Conservation (phyloP, 768 basidiomycete species). For the Dioszegia aurantiaca region DNA sequence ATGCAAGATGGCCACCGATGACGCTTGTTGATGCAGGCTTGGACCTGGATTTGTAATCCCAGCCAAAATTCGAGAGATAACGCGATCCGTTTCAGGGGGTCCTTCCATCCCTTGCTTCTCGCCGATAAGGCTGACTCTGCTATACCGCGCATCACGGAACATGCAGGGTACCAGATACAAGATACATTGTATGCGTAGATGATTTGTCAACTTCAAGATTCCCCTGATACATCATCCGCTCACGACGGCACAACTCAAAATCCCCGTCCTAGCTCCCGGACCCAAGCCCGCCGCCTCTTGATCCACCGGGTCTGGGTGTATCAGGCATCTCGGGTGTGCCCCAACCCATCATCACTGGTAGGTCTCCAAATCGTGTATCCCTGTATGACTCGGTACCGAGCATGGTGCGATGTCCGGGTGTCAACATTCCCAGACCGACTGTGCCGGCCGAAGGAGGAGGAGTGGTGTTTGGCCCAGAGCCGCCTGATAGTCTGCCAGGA, state of each 20-base stretch:
- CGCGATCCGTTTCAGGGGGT: not conserved
- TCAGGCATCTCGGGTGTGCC: conserved; percentile 20
- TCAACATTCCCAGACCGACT: conserved; percentile 19
- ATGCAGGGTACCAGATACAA: too few relatives aligned
- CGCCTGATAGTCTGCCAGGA: not conserved
- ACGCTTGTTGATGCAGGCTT: not conserved
- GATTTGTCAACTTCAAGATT: not conserved
- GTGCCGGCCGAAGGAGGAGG: not conserved
- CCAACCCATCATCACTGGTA: conserved; percentile 29
- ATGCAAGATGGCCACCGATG: not conserved
- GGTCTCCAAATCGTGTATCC: conserved; percentile 43
- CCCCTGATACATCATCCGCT: not conserved
- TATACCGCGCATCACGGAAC: too few relatives aligned
- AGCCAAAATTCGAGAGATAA: not conserved
- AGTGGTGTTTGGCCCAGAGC: not conserved
- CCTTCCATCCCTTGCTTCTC: not conserved
- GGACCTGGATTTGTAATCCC: not conserved
- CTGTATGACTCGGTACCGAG: conserved; percentile 42
- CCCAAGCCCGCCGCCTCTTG: conserved; percentile 9
- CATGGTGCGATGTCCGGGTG: conserved; percentile 41
- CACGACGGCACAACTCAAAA: too few relatives aligned
- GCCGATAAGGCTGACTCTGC: too few relatives aligned
- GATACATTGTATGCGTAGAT: too few relatives aligned
- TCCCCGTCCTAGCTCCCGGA: too few relatives aligned
- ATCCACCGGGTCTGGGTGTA: conserved; percentile 6